A percentile compares a stretch with the other conserved stretches of the same genome.
phyloP scores from a whole-genome alignment of 2,329 filamentous ascomycete species.

The Trichoderma sp. region DNA sequence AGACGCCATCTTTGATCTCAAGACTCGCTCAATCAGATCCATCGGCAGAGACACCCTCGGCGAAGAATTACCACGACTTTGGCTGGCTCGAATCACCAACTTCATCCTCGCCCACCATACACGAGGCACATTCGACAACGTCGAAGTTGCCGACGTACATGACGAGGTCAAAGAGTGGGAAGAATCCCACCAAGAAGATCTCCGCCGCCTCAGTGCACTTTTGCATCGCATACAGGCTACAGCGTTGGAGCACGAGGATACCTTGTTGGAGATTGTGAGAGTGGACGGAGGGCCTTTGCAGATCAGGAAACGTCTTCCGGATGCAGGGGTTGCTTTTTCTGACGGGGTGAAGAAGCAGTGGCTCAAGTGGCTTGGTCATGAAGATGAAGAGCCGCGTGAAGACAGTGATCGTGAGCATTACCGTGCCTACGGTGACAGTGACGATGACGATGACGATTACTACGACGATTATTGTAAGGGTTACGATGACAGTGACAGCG shows the following conservation, averaged over 20 bases:
- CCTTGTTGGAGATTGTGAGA: constrained; percentile 35
- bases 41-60: constrained; percentile 37
- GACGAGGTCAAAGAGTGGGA: constrained; percentile 44
- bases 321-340: constrained; percentile 35
- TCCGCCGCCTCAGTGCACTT: constrained; percentile 38
- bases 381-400: not conserved
- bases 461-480: too few relatives aligned
- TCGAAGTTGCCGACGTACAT: constrained; percentile 39
- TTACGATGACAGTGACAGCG: constrained; percentile 24
- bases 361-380: constrained; percentile 33
- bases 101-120: constrained; percentile 48
- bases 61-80: constrained; percentile 47
- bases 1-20: constrained; percentile 46
- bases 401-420: constrained; percentile 19
- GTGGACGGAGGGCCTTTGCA: constrained; percentile 30
- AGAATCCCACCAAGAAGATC: constrained; percentile 34
- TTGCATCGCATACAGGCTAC: constrained; percentile 32
- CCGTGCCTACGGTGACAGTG: constrained; percentile 29
- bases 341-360: constrained; percentile 32
- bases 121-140: constrained; percentile 42
- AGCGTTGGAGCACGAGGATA: constrained; percentile 21
- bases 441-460: constrained; percentile 29
- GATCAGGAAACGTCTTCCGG: constrained; percentile 34
- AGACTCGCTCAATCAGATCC: constrained; percentile 44
- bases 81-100: constrained; percentile 45